Evolutionary conservation across 1,284 basidiomycete species (phyloP).

Genomic region (Rhizoctonia solani): DNA sequence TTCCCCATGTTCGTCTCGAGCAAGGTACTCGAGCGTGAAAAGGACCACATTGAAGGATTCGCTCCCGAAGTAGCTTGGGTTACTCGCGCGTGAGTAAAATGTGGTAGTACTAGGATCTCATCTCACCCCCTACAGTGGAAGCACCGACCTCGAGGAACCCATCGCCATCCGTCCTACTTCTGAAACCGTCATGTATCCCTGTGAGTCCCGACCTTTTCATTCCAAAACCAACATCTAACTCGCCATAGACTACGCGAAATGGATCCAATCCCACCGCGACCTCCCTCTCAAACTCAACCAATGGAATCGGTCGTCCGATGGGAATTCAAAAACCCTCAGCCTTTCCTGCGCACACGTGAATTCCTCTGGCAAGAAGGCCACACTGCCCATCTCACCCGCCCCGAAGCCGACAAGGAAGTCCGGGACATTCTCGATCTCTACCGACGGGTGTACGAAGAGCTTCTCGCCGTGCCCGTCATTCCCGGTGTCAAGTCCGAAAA

Average conservation of each 20-base stretch:
- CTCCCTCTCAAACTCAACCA: slow-evolving; percentile 97
- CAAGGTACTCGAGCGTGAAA: slow-evolving; percentile 93
- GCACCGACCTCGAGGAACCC: slow-evolving; percentile 93
- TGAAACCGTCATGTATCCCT: slow-evolving; percentile 98
- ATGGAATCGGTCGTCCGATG: slow-evolving; percentile 99
- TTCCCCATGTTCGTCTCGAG: slow-evolving; percentile 99
- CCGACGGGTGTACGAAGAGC: slow-evolving; percentile 93
- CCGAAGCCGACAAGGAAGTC: slow-evolving; percentile 91
- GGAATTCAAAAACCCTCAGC: slow-evolving; percentile 99
- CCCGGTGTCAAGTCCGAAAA: slow-evolving; percentile 98
- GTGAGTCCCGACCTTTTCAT: slow-evolving; percentile 51
- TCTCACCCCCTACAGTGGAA: slow-evolving; percentile 60
- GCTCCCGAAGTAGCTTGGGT: slow-evolving; percentile 99
- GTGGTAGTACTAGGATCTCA: not conserved
- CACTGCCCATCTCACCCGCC: slow-evolving; percentile 89
- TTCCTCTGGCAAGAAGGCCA: slow-evolving; percentile 99
- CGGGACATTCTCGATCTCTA: slow-evolving; percentile 95
- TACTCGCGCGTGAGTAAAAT: slow-evolving; percentile 75
- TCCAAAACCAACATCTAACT: not conserved
- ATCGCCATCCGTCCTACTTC: slow-evolving; percentile 98
- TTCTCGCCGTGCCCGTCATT: slow-evolving; percentile 96
- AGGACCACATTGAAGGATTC: slow-evolving; percentile 99
- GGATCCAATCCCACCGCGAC: slow-evolving; percentile 98
- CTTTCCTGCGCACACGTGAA: slow-evolving; percentile 98
- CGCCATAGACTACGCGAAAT: slow-evolving; percentile 83